Conservation (phyloP, 2,329 filamentous ascomycete genomes). For the Sclerotinia glacialis region DNA sequence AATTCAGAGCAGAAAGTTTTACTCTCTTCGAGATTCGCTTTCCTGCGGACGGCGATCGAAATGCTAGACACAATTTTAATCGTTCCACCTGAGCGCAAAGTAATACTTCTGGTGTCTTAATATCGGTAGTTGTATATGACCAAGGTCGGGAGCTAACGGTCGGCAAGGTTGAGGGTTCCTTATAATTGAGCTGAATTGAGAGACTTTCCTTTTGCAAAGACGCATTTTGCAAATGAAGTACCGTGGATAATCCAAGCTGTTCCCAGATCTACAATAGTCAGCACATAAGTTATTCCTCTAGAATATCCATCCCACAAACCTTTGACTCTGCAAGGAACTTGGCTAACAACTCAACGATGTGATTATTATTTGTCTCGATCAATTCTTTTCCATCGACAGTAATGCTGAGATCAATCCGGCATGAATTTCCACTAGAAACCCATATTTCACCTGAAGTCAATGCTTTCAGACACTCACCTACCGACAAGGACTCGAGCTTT, state of each 20-base stretch:
- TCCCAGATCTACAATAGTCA: slow-evolving; percentile 33
- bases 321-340: slow-evolving; percentile 28
- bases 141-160: neutral
- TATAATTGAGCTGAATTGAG: slow-evolving; percentile 30
- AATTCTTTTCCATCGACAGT: slow-evolving; percentile 25
- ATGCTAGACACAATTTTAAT: slow-evolving; percentile 30
- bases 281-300: neutral
- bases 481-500: slow-evolving; percentile 2
- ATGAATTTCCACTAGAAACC: slow-evolving; percentile 29
- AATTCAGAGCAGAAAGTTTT: neutral
- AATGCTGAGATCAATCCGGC: slow-evolving; percentile 29
- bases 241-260: slow-evolving; percentile 30
- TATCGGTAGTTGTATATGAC: slow-evolving; percentile 20
- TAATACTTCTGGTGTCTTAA: slow-evolving; percentile 28
- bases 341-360: slow-evolving; percentile 27
- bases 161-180: slow-evolving; percentile 12
- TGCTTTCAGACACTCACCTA: slow-evolving; percentile 20
- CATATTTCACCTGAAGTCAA: slow-evolving; percentile 33
- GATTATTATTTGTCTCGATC: neutral
- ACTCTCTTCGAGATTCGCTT: neutral
- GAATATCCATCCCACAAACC: slow-evolving; percentile 24
- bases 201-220: slow-evolving; percentile 4
- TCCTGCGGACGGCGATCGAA: slow-evolving; percentile 8
- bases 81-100: slow-evolving; percentile 27
- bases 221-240: slow-evolving; percentile 17